phyloP scores from a whole-genome alignment of 805 yeast species.

The Candida schatavii region DNA sequence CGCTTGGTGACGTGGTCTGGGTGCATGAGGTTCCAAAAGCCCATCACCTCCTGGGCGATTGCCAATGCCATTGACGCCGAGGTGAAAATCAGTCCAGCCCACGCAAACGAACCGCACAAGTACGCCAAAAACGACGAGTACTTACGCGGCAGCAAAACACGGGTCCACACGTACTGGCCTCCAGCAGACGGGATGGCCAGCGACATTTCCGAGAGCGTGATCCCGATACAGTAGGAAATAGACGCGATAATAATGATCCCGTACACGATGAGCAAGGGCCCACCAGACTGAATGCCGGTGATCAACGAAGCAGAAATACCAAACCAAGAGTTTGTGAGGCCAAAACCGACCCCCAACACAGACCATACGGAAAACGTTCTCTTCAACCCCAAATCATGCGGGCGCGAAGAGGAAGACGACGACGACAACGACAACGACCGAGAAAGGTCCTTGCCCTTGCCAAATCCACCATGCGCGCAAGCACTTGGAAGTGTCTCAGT shows the following conservation, averaged over 20 bases:
- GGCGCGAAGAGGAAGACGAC: background rate
- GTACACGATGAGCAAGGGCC: slow-evolving; percentile 39
- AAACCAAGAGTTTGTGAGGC: slow-evolving; percentile 42
- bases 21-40: slow-evolving; percentile 33
- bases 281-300: slow-evolving; percentile 42
- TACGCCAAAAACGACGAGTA: slow-evolving; percentile 37
- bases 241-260: slow-evolving; percentile 38
- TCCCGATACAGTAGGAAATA: slow-evolving; percentile 36
- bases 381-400: slow-evolving; percentile 7
- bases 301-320: slow-evolving; percentile 40
- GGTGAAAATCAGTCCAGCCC: slow-evolving; percentile 44
- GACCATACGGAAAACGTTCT: slow-evolving; percentile 40
- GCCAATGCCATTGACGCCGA: slow-evolving; percentile 38
- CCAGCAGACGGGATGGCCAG: slow-evolving; percentile 42
- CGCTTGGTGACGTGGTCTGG: slow-evolving; percentile 30
- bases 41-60: slow-evolving; percentile 35
- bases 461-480: background rate
- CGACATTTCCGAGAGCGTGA: slow-evolving; percentile 37
- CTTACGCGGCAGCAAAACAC: slow-evolving; percentile 37
- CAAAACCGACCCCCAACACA: slow-evolving; percentile 39
- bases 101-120: slow-evolving; percentile 38
- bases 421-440: too few relatives aligned
- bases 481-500: background rate
- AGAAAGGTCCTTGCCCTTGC: too few relatives aligned
- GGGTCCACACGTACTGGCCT: slow-evolving; percentile 43